Percentiles rank a stretch among this genome's conserved stretches.
phyloP scores from a whole-genome alignment of 2,329 filamentous ascomycete species.

The Fusarium marasasianum region DNA sequence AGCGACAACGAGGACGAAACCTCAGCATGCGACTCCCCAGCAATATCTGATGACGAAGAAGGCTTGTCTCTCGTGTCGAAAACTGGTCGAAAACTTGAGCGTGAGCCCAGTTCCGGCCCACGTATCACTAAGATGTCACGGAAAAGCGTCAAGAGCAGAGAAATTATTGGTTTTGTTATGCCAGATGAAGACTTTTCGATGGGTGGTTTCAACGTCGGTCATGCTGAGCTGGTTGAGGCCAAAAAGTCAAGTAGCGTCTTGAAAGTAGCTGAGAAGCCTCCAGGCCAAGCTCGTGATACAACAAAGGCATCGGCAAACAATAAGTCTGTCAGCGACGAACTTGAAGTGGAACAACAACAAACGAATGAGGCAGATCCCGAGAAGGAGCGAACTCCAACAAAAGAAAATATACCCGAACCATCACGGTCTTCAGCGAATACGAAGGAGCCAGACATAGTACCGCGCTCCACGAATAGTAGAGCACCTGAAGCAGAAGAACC shows the following conservation, averaged over 20 bases:
- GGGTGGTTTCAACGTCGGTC: constrained; percentile 24
- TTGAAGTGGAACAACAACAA: not conserved
- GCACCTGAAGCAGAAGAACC: not conserved
- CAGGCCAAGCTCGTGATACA: not conserved
- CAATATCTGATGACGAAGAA: not conserved
- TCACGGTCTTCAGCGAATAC: not conserved
- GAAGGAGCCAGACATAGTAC: not conserved
- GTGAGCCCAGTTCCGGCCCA: constrained; percentile 41
- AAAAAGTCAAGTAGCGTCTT: not conserved
- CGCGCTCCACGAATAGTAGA: not conserved
- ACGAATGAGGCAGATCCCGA: not conserved
- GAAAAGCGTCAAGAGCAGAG: constrained; percentile 57
- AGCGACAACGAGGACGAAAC: constrained; percentile 19
- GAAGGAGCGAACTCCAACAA: not conserved
- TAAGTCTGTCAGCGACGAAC: not conserved
- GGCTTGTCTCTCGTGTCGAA: not conserved
- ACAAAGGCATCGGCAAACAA: not conserved
- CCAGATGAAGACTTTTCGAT: constrained; percentile 24
- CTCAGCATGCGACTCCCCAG: not conserved
- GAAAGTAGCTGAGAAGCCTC: not conserved
- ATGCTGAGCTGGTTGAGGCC: not conserved
- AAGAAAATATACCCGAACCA: not conserved
- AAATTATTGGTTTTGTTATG: constrained; percentile 55
- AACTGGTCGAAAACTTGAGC: not conserved
- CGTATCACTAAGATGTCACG: constrained; percentile 52